Conservation (phyloP, 1,139 yeast species). For the Komagataea norvegica region DNA sequence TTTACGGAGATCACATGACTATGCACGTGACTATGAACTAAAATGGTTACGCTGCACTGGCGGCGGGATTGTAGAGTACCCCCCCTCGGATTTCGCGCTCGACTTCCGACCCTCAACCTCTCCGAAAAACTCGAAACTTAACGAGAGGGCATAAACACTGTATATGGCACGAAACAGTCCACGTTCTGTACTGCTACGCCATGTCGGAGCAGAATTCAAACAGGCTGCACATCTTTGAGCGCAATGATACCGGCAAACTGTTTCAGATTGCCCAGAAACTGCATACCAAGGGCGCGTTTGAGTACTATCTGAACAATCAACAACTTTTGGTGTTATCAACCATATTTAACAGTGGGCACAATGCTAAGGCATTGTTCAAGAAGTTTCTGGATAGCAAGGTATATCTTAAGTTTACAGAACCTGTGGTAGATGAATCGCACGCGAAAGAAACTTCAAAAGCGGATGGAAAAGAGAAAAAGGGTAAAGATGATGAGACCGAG, state of each 20-base stretch:
- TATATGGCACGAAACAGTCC: too few species aligned
- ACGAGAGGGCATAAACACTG: too few species aligned
- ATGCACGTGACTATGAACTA: too few species aligned
- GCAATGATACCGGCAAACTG: constrained; percentile 19
- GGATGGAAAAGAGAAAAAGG: constrained; percentile 4
- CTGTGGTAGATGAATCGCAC: constrained; percentile 4
- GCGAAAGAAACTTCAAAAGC: not conserved
- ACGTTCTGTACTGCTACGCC: too few species aligned
- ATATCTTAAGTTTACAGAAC: constrained; percentile 16
- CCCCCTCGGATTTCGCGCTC: too few species aligned
- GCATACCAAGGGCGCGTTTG: constrained; percentile 46
- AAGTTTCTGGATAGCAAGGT: constrained; percentile 17
- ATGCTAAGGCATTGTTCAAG: constrained; percentile 12
- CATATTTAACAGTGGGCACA: constrained; percentile 33
- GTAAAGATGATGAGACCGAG: constrained; percentile 10
- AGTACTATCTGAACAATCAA: constrained; percentile 55
- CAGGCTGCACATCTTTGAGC: constrained; percentile 18
- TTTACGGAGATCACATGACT: too few species aligned
- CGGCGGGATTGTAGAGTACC: too few species aligned
- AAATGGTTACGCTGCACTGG: too few species aligned
- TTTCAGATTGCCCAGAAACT: constrained; percentile 38
- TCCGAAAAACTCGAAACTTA: too few species aligned
- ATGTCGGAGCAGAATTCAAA: not conserved
- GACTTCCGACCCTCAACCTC: too few species aligned
- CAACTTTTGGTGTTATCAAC: constrained; percentile 52